Evolutionary conservation across 495 filamentous ascomycete species (phyloP).

Genomic region (Usnea hakonensis): DNA sequence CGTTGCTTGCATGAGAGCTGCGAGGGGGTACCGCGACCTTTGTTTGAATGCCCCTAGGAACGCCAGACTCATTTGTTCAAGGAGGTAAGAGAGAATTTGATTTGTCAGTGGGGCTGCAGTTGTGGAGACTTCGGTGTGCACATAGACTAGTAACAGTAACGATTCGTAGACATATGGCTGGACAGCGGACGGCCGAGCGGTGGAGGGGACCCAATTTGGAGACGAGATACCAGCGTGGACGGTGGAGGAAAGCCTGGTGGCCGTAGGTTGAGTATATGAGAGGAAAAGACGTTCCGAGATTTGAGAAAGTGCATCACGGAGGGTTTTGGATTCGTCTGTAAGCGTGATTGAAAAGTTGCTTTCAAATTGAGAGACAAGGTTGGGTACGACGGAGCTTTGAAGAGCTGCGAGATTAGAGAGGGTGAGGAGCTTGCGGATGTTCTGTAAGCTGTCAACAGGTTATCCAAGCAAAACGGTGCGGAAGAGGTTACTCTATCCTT

Average conservation of each 20-base stretch:
- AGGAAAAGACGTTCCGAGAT: conserved; percentile 86
- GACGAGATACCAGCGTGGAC: conserved; percentile 64
- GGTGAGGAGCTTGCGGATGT: conserved; percentile 86
- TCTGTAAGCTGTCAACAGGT: conserved; percentile 40
- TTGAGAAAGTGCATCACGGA: conserved; percentile 79
- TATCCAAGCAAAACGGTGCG: not conserved
- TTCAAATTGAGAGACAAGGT: conserved; percentile 80
- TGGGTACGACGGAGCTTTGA: conserved; percentile 66
- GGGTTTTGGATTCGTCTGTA: conserved; percentile 81
- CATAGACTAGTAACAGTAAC: conserved; percentile 71
- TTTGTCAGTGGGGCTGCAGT: conserved; percentile 62
- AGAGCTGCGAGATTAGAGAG: conserved; percentile 81
- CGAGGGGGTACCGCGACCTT: conserved; percentile 59
- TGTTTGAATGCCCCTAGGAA: conserved; percentile 63
- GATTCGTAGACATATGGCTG: conserved; percentile 82
- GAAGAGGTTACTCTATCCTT: conserved; percentile 55
- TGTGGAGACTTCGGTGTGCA: conserved; percentile 86
- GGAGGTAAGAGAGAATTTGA: conserved; percentile 69
- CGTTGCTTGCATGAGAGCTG: conserved; percentile 91
- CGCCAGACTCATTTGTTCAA: conserved; percentile 65
- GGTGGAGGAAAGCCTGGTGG: conserved; percentile 51
- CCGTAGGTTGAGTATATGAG: conserved; percentile 73
- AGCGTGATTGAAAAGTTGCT: conserved; percentile 81
- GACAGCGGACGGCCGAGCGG: conserved; percentile 62
- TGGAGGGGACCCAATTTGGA: conserved; percentile 60